phyloP scores from a whole-genome alignment of 2,329 filamentous ascomycete genomes.

The Magnaporthiopsis rhizophila region DNA sequence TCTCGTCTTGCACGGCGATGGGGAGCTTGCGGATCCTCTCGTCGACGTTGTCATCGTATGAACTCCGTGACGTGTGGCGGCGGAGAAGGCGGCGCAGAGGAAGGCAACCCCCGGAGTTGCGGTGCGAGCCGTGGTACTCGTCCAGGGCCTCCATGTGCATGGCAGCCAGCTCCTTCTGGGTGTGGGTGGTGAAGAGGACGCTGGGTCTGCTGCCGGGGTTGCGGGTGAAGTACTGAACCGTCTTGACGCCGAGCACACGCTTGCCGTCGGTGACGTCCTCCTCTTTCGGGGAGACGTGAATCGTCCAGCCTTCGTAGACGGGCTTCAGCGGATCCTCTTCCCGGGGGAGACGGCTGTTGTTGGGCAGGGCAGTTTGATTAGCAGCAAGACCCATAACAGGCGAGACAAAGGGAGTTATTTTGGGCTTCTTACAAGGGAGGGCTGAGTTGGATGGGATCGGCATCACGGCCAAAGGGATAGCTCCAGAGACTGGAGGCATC shows the following conservation, averaged over 20 bases:
- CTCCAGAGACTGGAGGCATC: background rate
- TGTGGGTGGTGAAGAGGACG: constrained; percentile 10
- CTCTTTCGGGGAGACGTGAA: constrained; percentile 13
- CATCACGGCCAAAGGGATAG: background rate
- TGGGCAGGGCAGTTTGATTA: background rate
- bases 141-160: constrained; percentile 16
- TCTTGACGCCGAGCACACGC: constrained; percentile 14
- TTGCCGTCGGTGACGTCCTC: constrained; percentile 8
- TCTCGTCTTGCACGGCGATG: constrained; percentile 11
- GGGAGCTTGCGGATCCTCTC: constrained; percentile 16
- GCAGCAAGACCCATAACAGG: background rate
- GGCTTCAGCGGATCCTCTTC: constrained; percentile 13
- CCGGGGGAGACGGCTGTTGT: constrained; percentile 13
- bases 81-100: constrained; percentile 11
- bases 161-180: constrained; percentile 17
- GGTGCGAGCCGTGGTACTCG: constrained; percentile 14
- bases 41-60: constrained; percentile 21
- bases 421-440: background rate
- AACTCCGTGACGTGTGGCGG: constrained; percentile 11
- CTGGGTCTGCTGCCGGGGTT: constrained; percentile 1
- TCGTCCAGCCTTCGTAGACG: constrained; percentile 21
- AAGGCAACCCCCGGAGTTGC: constrained; percentile 14
- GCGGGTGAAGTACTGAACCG: constrained; percentile 9
- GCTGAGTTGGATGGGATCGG: background rate
- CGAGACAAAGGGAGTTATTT: too few species aligned